Evolutionary conservation across 2,329 filamentous ascomycete species (phyloP).

Genomic region (Balansia obtecta): DNA sequence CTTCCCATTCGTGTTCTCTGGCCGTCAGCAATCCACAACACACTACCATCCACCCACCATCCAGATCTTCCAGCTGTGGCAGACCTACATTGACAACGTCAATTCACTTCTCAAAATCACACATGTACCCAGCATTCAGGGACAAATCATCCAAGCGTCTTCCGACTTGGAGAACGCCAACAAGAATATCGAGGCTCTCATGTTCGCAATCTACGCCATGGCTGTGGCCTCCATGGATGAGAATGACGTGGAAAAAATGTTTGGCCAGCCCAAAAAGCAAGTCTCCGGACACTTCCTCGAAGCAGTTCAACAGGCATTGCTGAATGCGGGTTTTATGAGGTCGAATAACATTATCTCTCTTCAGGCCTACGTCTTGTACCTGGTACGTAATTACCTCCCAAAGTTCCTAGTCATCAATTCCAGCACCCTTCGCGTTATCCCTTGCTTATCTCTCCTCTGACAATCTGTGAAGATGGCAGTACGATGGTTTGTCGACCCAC

Average conservation of each 20-base stretch:
- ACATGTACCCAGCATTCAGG: slow-evolving; percentile 53
- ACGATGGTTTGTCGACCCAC: slow-evolving; percentile 46
- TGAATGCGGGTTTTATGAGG: slow-evolving; percentile 55
- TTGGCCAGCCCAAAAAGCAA: slow-evolving; percentile 38
- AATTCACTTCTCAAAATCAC: slow-evolving; percentile 57
- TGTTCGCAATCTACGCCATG: slow-evolving; percentile 54
- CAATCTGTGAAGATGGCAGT: slow-evolving; percentile 24
- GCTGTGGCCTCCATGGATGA: slow-evolving; percentile 47
- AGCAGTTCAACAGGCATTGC: slow-evolving; percentile 50
- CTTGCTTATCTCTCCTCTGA: neutral
- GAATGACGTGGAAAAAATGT: slow-evolving; percentile 38
- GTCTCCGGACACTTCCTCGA: slow-evolving; percentile 41
- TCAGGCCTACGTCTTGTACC: slow-evolving; percentile 55
- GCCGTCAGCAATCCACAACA: slow-evolving; percentile 28
- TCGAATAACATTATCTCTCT: slow-evolving; percentile 52
- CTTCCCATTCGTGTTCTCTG: slow-evolving; percentile 45
- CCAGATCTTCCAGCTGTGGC: slow-evolving; percentile 54
- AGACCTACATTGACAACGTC: slow-evolving; percentile 57
- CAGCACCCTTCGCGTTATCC: neutral
- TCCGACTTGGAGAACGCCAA: slow-evolving; percentile 40
- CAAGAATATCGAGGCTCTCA: slow-evolving; percentile 49
- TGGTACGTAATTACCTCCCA: slow-evolving; percentile 32
- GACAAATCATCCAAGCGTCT: slow-evolving; percentile 49
- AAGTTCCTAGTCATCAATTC: no score
- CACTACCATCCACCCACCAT: slow-evolving; percentile 40